Evolutionary conservation across 2,329 filamentous ascomycete genomes (phyloP).

Genomic region (Aureobasidium vineae): DNA sequence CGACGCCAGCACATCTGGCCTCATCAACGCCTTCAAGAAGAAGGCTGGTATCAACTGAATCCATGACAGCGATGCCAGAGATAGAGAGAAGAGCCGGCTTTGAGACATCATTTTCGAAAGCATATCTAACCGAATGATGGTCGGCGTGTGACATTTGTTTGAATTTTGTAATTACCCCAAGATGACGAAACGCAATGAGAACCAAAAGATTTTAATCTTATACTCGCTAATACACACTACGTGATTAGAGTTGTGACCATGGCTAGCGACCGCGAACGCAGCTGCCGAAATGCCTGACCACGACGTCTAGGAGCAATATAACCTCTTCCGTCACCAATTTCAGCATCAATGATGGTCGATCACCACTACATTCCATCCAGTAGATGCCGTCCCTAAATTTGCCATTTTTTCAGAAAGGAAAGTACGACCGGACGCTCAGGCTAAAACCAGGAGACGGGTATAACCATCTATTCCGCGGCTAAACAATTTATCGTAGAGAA

Average conservation of each 20-base stretch:
- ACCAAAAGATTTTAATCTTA: slow-evolving; percentile 20
- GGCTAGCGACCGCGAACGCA: too few species aligned
- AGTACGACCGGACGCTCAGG: background rate
- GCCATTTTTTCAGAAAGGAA: background rate
- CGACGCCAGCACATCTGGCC: slow-evolving; percentile 81
- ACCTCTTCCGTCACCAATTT: background rate
- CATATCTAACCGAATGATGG: slow-evolving; percentile 9
- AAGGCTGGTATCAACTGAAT: slow-evolving; percentile 50
- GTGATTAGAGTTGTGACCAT: too few species aligned
- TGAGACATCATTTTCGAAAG: slow-evolving; percentile 13
- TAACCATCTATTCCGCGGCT: background rate
- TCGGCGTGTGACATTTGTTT: background rate
- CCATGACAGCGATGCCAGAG: slow-evolving; percentile 1
- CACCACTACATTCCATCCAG: background rate
- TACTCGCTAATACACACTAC: background rate
- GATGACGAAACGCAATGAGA: slow-evolving; percentile 23
- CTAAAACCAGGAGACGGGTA: background rate
- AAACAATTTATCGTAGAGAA: background rate
- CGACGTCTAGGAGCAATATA: background rate
- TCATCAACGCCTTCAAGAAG: slow-evolving; percentile 92
- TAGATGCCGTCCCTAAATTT: background rate
- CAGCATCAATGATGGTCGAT: background rate
- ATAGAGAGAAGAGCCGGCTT: slow-evolving; percentile 20
- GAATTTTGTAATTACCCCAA: slow-evolving; percentile 19
- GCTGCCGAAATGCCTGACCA: background rate